Evolutionary conservation across 139 green algal species (phyloP).

Genomic region (Volvox africanus): DNA sequence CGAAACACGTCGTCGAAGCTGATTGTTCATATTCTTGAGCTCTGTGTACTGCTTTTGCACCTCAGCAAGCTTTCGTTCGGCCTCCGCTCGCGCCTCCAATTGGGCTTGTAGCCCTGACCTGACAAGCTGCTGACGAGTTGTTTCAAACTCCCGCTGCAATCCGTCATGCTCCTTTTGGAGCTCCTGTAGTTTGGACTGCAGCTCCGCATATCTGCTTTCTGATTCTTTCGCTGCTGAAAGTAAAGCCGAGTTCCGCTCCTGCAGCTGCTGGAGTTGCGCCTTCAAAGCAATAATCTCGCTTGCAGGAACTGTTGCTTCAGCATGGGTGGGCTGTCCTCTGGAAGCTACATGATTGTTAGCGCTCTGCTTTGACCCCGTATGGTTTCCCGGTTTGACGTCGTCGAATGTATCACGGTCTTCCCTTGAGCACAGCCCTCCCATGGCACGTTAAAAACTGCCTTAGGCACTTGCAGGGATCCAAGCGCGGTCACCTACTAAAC

Average conservation of each 20-base stretch:
- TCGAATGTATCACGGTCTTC: slow-evolving; percentile 12
- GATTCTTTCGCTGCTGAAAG: slow-evolving; percentile 12
- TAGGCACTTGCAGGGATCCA: background rate
- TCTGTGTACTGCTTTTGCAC: slow-evolving; percentile 26
- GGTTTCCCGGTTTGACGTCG: slow-evolving; percentile 32
- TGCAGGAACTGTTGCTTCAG: background rate
- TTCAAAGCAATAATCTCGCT: slow-evolving; percentile 29
- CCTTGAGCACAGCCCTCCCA: slow-evolving; percentile 29
- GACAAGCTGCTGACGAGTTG: background rate
- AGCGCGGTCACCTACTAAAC: background rate
- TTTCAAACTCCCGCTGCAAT: background rate
- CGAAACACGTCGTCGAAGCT: slow-evolving; percentile 36
- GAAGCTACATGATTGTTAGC: slow-evolving; percentile 36
- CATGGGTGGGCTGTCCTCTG: background rate
- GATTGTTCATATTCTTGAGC: slow-evolving; percentile 45
- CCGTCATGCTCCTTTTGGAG: slow-evolving; percentile 12
- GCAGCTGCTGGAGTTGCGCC: slow-evolving; percentile 30
- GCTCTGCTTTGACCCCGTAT: background rate
- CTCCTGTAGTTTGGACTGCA: slow-evolving; percentile 1
- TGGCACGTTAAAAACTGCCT: slow-evolving; percentile 6
- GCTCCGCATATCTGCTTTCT: background rate
- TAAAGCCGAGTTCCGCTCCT: slow-evolving; percentile 24
- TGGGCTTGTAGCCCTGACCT: background rate
- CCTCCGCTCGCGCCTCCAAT: slow-evolving; percentile 5
- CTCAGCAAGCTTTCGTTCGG: slow-evolving; percentile 35